Base-by-base conservation (phyloP, 371 early-diverging fungal species). In the Mucor circinelloides region DNA sequence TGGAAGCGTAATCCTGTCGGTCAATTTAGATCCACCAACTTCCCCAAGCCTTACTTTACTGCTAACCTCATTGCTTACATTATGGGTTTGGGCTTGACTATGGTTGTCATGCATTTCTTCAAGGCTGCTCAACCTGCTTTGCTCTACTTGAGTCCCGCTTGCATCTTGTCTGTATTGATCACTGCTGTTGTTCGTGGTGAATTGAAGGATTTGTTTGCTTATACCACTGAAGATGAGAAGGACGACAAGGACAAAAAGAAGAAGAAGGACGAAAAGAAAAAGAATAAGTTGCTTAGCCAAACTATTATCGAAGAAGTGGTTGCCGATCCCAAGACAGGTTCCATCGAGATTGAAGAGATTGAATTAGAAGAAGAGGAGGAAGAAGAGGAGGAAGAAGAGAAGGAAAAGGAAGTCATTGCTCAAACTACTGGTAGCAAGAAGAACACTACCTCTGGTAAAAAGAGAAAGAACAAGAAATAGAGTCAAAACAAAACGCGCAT, bases 81-180 rank as follows among this genome's bases (percentile, higher is more conserved):
- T 23, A 40, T 90, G 12, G 98, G 98, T 1, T 84, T 99, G 58
- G 87, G 87, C 9, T 92, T 94, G 5, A 98, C 99, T 13, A 92
- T 98, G 64, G 78, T 79, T 23, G 96, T 98, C 38, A 96, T 98
- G 96, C 96, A 98, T 72, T 85, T 90, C n/a, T 97, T 96, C 86
- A 87, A 96, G 76, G 94, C 97, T 6, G 99, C 98, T 9, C 99
- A 97, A 88, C 99, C 99, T 4, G 99, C 99, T 4, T 82, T 99
- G 3, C 85, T 99, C 38, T 99, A 99, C 67, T 89, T 98, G 23
- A 95, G 96, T 1, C 99, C 99, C 5, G 98, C 98, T 4, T 97
- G 99, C 72, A 95, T 93, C 66, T 67, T 97, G 36, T 93, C 98
- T 19, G 89, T 88, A 4, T 69, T 97, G 60, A 58, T 91, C n/a